phyloP scores from a whole-genome alignment of 306 rosid genomes.

The Macrotyloma uniflorum region DNA sequence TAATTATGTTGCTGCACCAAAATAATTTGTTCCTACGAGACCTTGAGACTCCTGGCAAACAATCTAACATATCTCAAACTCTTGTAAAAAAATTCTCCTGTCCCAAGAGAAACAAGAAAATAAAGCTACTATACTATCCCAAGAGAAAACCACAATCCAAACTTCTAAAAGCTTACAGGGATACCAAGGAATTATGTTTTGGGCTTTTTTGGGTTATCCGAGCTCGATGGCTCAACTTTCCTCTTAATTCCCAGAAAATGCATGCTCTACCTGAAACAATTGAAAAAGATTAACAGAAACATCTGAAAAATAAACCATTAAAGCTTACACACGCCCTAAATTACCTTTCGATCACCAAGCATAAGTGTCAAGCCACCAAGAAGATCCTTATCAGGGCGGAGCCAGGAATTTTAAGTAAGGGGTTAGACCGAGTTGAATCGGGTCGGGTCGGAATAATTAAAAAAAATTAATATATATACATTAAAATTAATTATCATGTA shows the following conservation, averaged over 20 bases:
- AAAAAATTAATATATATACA: too few species aligned
- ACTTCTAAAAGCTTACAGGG: constrained; percentile 7
- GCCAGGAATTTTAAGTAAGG: too few species aligned
- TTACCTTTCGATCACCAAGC: constrained; percentile 97
- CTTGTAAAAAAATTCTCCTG: too few species aligned
- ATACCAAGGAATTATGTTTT: constrained; percentile 52
- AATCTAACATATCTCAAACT: too few species aligned
- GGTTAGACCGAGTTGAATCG: too few species aligned
- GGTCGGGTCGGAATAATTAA: too few species aligned
- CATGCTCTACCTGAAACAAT: constrained; percentile 76
- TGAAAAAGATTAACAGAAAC: neutral
- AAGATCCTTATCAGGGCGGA: too few species aligned
- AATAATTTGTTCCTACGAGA: too few species aligned
- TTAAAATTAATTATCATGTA: too few species aligned
- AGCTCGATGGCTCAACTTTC: constrained; percentile 64
- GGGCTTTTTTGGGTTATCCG: constrained; percentile 62
- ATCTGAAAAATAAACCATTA: neutral
- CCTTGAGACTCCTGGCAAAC: too few species aligned
- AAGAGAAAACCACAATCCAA: constrained; percentile 1
- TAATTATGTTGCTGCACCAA: too few species aligned
- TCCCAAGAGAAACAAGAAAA: too few species aligned
- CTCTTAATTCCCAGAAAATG: constrained; percentile 94
- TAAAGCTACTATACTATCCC: neutral
- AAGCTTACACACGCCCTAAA: constrained; percentile 9
- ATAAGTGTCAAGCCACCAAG: constrained; percentile 98